Conservation (phyloP, 352 stramenopile genomes). For the Phytopythium mirpurense region DNA sequence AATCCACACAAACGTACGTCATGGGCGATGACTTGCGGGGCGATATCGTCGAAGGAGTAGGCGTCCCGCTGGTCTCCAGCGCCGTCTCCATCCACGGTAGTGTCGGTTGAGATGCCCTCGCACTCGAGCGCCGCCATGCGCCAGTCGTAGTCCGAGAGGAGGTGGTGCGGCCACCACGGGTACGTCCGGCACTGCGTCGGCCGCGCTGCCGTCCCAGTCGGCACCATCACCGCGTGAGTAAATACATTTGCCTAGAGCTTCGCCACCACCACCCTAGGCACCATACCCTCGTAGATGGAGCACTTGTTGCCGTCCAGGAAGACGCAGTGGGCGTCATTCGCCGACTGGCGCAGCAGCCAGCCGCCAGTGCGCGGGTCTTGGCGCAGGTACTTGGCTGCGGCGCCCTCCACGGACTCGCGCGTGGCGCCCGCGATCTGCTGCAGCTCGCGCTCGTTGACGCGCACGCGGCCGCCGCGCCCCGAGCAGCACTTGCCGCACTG, state of each 20-base stretch:
- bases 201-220: slow-evolving; percentile 33
- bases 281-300: slow-evolving; percentile 55
- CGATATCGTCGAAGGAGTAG: slow-evolving; percentile 48
- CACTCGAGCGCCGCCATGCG: slow-evolving; percentile 48
- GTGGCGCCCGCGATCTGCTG: slow-evolving; percentile 33
- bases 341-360: slow-evolving; percentile 41
- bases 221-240: too few species aligned
- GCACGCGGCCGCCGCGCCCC: slow-evolving; percentile 53
- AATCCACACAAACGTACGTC: slow-evolving; percentile 31
- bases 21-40: slow-evolving; percentile 54
- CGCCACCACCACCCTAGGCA: too few species aligned
- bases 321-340: slow-evolving; percentile 52
- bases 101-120: slow-evolving; percentile 43
- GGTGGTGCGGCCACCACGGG: slow-evolving; percentile 75
- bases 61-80: background rate
- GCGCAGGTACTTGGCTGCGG: slow-evolving; percentile 34
- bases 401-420: slow-evolving; percentile 21
- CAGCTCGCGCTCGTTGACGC: slow-evolving; percentile 59
- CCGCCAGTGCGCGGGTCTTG: slow-evolving; percentile 13
- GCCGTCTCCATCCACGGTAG: background rate
- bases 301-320: slow-evolving; percentile 67
- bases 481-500: slow-evolving; percentile 79
- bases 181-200: slow-evolving; percentile 80
- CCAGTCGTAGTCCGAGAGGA: slow-evolving; percentile 81
- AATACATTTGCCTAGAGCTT: too few species aligned